These are phyloP conservation scores for Pyronema omphalodes DNA, from an alignment of 495 filamentous ascomycete species.

Conservation along the genomic window DNA sequence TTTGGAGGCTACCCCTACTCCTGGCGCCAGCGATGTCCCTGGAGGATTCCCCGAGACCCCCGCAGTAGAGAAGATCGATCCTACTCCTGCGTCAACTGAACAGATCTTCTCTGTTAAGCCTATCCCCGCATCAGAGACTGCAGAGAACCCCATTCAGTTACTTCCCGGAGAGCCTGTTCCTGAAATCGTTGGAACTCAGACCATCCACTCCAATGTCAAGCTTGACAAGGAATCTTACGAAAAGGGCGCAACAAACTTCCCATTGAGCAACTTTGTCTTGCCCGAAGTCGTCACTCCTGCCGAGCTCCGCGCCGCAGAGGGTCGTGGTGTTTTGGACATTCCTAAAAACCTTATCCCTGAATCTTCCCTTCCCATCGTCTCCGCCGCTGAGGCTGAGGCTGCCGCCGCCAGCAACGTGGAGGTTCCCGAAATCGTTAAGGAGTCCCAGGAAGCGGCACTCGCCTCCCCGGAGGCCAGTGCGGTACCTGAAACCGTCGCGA, in stretches of 20 bases:
- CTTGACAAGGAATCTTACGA: slow-evolving; percentile 75
- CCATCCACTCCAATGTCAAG: slow-evolving; percentile 41
- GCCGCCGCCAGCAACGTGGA: slow-evolving; percentile 15
- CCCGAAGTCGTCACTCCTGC: slow-evolving; percentile 30
- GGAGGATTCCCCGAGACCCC: slow-evolving; percentile 55
- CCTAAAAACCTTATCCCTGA: slow-evolving; percentile 68
- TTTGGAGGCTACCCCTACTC: slow-evolving; percentile 17
- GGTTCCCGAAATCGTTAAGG: slow-evolving; percentile 47
- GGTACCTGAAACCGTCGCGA: slow-evolving; percentile 35
- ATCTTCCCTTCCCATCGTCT: slow-evolving; percentile 59
- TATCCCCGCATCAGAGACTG: slow-evolving; percentile 57
- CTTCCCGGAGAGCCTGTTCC: slow-evolving; percentile 68
- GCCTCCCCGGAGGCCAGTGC: slow-evolving; percentile 42
- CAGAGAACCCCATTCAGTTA: slow-evolving; percentile 63
- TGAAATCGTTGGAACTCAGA: slow-evolving; percentile 34
- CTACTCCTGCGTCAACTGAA: slow-evolving; percentile 1
- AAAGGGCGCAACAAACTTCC: slow-evolving; percentile 40
- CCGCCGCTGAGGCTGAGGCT: slow-evolving; percentile 14
- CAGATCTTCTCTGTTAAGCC: slow-evolving; percentile 46
- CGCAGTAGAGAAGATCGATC: slow-evolving; percentile 20
- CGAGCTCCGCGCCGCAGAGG: slow-evolving; percentile 29
- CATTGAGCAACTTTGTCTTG: slow-evolving; percentile 29
- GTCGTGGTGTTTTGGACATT: slow-evolving; percentile 38
- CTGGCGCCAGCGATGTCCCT: slow-evolving; percentile 33
- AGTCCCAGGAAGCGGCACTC: slow-evolving; percentile 45